phyloP scores from a whole-genome alignment of 1,284 basidiomycete species.

The Macrocystidia cucumis region DNA sequence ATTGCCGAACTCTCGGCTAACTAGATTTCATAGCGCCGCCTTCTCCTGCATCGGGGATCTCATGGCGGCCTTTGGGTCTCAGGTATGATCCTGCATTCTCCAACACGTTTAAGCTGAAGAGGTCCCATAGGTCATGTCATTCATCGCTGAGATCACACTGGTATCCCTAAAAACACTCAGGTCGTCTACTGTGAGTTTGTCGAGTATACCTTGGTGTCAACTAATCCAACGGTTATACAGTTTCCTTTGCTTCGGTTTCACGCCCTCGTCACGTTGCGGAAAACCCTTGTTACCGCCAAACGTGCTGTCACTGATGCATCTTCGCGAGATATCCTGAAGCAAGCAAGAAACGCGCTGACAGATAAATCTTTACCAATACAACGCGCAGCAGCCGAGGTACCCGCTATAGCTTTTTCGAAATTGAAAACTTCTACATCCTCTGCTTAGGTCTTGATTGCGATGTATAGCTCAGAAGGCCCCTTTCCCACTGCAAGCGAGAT shows the following conservation, averaged over 20 bases:
- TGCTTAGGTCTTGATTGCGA: constrained; percentile 51
- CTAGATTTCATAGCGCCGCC: constrained; percentile 44
- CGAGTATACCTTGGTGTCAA: constrained; percentile 6
- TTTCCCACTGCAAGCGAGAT: constrained; percentile 60
- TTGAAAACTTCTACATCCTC: no score
- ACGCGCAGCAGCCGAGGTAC: constrained; percentile 74
- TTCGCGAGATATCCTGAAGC: constrained; percentile 81
- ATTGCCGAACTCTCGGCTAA: constrained; percentile 8
- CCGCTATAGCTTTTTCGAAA: no score
- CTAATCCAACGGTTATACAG: constrained; percentile 28
- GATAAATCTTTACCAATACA: constrained; percentile 89
- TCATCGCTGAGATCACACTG: constrained; percentile 78
- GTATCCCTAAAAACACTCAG: constrained; percentile 61
- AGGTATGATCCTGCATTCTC: constrained; percentile 42
- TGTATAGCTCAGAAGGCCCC: constrained; percentile 52
- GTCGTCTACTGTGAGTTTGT: constrained; percentile 52
- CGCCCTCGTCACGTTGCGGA: constrained; percentile 71
- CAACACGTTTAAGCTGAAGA: constrained; percentile 1
- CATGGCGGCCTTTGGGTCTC: constrained; percentile 77
- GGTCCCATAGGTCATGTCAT: constrained; percentile 80
- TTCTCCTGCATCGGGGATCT: constrained; percentile 84
- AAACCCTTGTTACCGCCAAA: constrained; percentile 72
- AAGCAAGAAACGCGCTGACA: constrained; percentile 65
- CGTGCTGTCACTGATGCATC: constrained; percentile 77
- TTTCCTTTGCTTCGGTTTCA: constrained; percentile 79